Evolutionary conservation across 202 grass and related monocot genomes (phyloP).

Genomic region (Elaeis oleifera): DNA sequence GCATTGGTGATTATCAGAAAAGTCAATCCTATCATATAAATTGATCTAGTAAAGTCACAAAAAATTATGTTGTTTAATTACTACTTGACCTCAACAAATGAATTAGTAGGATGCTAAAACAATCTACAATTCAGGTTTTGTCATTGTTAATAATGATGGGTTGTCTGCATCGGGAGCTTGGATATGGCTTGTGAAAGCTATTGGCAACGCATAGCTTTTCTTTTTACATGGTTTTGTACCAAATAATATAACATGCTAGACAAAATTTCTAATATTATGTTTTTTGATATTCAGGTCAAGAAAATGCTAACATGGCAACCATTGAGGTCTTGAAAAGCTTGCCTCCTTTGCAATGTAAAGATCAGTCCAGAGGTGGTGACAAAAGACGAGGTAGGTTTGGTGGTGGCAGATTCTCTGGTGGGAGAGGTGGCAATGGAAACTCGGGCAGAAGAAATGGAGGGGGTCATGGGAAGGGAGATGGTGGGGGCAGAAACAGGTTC

Average conservation of each 20-base stretch:
- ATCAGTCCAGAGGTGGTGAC: slow-evolving; percentile 42
- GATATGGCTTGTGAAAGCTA: too few relatives aligned
- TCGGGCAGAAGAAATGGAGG: slow-evolving; percentile 20
- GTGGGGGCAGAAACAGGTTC: slow-evolving; percentile 35
- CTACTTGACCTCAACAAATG: too few relatives aligned
- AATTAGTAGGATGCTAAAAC: too few relatives aligned
- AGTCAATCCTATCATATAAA: too few relatives aligned
- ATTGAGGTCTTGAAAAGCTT: slow-evolving; percentile 61
- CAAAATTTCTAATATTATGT: neutral
- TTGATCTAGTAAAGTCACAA: too few relatives aligned
- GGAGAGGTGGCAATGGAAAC: neutral
- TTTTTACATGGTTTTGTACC: neutral
- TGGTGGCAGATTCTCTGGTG: slow-evolving; percentile 33
- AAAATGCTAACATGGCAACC: slow-evolving; percentile 53
- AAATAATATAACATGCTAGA: neutral
- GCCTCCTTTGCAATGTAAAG: slow-evolving; percentile 77
- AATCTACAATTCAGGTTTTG: too few relatives aligned
- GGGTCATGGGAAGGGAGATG: slow-evolving; percentile 32
- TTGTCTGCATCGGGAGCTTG: too few relatives aligned
- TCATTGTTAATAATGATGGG: too few relatives aligned
- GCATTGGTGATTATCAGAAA: too few relatives aligned
- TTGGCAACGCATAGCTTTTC: too few relatives aligned
- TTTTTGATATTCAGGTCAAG: slow-evolving; percentile 27
- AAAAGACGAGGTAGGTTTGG: slow-evolving; percentile 45
- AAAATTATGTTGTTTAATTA: too few relatives aligned